Percentiles rank a stretch among this genome's conserved stretches.
phyloP scores from a whole-genome alignment of 768 basidiomycete species.

The Agrocybe praecox region DNA sequence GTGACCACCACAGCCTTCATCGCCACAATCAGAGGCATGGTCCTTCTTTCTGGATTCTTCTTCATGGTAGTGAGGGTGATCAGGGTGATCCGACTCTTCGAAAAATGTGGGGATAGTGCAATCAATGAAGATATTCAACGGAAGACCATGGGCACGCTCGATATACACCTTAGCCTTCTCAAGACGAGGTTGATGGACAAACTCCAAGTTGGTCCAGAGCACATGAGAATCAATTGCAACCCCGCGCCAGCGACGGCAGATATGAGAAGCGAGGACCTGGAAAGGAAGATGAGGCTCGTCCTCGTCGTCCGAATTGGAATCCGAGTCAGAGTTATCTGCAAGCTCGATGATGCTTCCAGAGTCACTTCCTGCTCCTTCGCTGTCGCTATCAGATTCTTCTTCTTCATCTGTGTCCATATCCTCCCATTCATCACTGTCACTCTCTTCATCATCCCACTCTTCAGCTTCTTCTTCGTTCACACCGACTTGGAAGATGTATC shows the following conservation, averaged over 20 bases:
- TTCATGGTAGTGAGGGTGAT: slow-evolving; percentile 21
- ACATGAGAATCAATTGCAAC: slow-evolving; percentile 52
- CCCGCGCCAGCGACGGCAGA: slow-evolving; percentile 62
- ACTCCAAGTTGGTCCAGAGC: slow-evolving; percentile 57
- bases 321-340: not conserved
- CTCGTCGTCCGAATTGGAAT: slow-evolving; percentile 2
- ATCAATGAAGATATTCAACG: slow-evolving; percentile 56
- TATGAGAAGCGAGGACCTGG: slow-evolving; percentile 60
- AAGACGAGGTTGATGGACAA: slow-evolving; percentile 40
- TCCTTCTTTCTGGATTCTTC: slow-evolving; percentile 18
- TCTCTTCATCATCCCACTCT: slow-evolving; percentile 31
- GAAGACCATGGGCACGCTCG: slow-evolving; percentile 54
- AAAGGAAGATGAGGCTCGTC: slow-evolving; percentile 35
- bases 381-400: not conserved
- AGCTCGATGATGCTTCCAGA: not conserved
- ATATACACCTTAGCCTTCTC: slow-evolving; percentile 48
- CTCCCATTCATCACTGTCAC: slow-evolving; percentile 24
- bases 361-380: not conserved
- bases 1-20: slow-evolving; percentile 13
- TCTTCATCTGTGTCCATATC: slow-evolving; percentile 20
- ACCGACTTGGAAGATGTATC: slow-evolving; percentile 55
- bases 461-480: slow-evolving; percentile 37
- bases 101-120: slow-evolving; percentile 33
- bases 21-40: slow-evolving; percentile 9
- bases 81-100: slow-evolving; percentile 25